These are phyloP conservation scores for Prinsepia uniflora DNA, from an alignment of 306 rosid genomes.

Conservation along the genomic window DNA sequence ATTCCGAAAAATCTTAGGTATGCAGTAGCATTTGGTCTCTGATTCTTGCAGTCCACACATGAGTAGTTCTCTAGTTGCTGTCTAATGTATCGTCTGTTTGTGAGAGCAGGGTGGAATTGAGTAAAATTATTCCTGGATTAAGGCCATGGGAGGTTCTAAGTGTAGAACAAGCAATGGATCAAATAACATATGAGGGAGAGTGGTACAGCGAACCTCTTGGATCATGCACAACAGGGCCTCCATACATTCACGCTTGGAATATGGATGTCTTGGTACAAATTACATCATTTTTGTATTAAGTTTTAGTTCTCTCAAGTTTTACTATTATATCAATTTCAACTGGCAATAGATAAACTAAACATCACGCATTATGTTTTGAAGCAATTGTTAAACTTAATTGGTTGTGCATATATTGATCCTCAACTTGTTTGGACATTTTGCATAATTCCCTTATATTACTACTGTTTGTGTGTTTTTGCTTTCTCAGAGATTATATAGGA, in stretches of 20 bases:
- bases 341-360: background rate
- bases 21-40: slow-evolving; percentile 7
- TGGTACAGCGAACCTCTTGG: slow-evolving; percentile 89
- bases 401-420: background rate
- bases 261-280: slow-evolving; percentile 50
- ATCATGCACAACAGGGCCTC: slow-evolving; percentile 72
- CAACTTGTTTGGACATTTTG: background rate
- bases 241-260: slow-evolving; percentile 63
- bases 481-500: slow-evolving; percentile 44
- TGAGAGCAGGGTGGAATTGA: slow-evolving; percentile 47
- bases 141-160: slow-evolving; percentile 98
- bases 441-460: background rate
- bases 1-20: slow-evolving; percentile 85
- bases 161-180: slow-evolving; percentile 93
- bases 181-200: slow-evolving; percentile 60
- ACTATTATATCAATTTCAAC: background rate
- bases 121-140: slow-evolving; percentile 66
- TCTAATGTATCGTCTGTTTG: background rate
- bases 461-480: slow-evolving; percentile 19
- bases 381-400: background rate
- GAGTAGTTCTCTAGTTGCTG: background rate
- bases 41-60: background rate
- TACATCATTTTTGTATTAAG: background rate
- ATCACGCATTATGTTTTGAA: background rate
- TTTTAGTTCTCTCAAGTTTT: background rate